These are phyloP conservation scores for Geosmithia flava DNA, from an alignment of 2,329 filamentous ascomycete genomes.

Conservation along the genomic window DNA sequence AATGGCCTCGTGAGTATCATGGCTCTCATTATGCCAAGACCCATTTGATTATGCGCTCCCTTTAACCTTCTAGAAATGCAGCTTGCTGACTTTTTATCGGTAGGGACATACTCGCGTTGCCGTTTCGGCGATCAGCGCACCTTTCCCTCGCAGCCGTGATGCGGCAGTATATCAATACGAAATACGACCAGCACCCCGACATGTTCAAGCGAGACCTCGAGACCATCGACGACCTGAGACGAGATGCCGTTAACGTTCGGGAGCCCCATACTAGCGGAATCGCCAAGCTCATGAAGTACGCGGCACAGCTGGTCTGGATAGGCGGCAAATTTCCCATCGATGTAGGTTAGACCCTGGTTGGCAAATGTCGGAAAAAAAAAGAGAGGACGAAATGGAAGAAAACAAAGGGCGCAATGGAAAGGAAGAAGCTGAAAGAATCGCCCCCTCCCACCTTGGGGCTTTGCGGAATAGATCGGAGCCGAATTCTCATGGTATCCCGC, in stretches of 20 bases:
- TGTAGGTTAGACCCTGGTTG: slow-evolving; percentile 28
- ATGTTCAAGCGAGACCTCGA: slow-evolving; percentile 86
- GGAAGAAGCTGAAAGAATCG: too few species aligned
- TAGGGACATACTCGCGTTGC: slow-evolving; percentile 59
- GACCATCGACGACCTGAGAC: slow-evolving; percentile 70
- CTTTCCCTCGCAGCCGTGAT: slow-evolving; percentile 73
- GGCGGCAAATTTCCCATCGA: slow-evolving; percentile 94
- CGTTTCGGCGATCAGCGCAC: slow-evolving; percentile 75
- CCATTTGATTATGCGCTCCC: background rate
- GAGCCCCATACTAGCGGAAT: slow-evolving; percentile 83
- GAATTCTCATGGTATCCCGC: slow-evolving; percentile 96
- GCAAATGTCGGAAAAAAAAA: too few species aligned
- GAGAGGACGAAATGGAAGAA: too few species aligned
- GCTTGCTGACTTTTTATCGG: background rate
- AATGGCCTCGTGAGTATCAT: background rate
- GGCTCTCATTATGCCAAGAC: background rate
- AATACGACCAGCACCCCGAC: slow-evolving; percentile 97
- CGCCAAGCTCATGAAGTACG: slow-evolving; percentile 80
- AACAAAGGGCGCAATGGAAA: too few species aligned
- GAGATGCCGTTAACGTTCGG: slow-evolving; percentile 76
- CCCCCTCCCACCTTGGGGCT: too few species aligned
- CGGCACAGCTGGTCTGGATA: slow-evolving; percentile 86
- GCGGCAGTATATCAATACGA: slow-evolving; percentile 88
- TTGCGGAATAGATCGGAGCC: slow-evolving; percentile 57
- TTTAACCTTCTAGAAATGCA: background rate